Percentiles rank a stretch among this genome's conserved stretches.
phyloP scores from a whole-genome alignment of 805 yeast species.

The Spathaspora arborariae region DNA sequence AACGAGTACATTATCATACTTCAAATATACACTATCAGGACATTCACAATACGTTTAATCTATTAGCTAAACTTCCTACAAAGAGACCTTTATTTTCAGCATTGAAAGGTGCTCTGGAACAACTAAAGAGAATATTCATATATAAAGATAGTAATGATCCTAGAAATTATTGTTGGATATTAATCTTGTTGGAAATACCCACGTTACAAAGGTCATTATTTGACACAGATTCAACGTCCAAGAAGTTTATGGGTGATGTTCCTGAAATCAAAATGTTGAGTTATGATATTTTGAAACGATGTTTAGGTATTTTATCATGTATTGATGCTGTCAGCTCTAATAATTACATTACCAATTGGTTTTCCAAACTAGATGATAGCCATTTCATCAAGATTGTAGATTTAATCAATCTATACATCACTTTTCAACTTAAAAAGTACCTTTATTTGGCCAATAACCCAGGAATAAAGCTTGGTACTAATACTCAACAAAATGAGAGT shows the following conservation, averaged over 20 bases:
- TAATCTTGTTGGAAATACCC: constrained; percentile 70
- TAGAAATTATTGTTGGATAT: constrained; percentile 50
- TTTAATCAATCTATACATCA: constrained; percentile 68
- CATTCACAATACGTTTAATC: constrained; percentile 42
- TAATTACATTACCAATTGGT: constrained; percentile 53
- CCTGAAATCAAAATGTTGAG: constrained; percentile 53
- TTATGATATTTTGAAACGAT: constrained; percentile 67
- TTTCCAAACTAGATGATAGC: constrained; percentile 39
- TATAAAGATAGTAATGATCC: constrained; percentile 39
- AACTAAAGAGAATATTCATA: constrained; percentile 46
- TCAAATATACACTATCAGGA: constrained; percentile 50
- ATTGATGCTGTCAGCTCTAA: constrained; percentile 32
- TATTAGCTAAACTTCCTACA: constrained; percentile 52
- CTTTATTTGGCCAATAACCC: constrained; percentile 36
- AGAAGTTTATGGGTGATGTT: constrained; percentile 30
- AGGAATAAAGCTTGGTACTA: background rate
- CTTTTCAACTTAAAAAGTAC: constrained; percentile 65
- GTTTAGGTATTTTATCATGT: constrained; percentile 64
- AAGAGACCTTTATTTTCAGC: constrained; percentile 57
- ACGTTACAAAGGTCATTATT: constrained; percentile 47
- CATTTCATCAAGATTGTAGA: constrained; percentile 57
- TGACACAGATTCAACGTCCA: constrained; percentile 17
- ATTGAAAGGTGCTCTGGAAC: constrained; percentile 46
- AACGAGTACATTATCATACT: constrained; percentile 36
- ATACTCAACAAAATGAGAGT: constrained; percentile 1